These are phyloP conservation scores for Aspergillus nidulans DNA, from an alignment of 495 filamentous ascomycete species.

Conservation along the genomic window DNA sequence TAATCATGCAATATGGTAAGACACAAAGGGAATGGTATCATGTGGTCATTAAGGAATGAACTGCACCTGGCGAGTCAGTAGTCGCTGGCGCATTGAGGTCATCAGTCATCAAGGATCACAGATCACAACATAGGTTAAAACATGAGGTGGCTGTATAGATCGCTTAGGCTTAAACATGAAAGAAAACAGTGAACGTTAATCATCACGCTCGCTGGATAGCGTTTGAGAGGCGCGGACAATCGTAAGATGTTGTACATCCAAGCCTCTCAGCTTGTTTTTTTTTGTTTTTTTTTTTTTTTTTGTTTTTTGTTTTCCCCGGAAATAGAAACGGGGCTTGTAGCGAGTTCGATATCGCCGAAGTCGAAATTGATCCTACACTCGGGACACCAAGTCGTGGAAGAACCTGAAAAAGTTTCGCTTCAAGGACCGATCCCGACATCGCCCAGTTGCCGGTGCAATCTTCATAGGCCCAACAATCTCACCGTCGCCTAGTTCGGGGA, in stretches of 20 bases:
- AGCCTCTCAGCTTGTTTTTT: constrained; percentile 14
- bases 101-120: constrained; percentile 28
- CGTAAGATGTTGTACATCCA: constrained; percentile 27
- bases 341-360: constrained; percentile 1
- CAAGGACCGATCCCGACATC: constrained; percentile 28
- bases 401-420: constrained; percentile 47
- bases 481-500: constrained; percentile 79
- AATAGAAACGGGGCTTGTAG: constrained; percentile 3
- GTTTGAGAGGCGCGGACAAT: constrained; percentile 13
- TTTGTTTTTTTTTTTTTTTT: constrained; percentile 11
- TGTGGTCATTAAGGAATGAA: constrained; percentile 31
- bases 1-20: constrained; percentile 12
- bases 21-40: constrained; percentile 19
- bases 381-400: constrained; percentile 41
- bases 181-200: constrained; percentile 32
- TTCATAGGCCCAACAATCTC: constrained; percentile 93
- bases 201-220: constrained; percentile 26
- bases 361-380: constrained; percentile 18
- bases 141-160: constrained; percentile 19
- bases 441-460: constrained; percentile 34
- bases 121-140: constrained; percentile 17
- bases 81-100: constrained; percentile 32
- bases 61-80: constrained; percentile 38
- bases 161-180: neutral
- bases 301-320: neutral